Conservation (phyloP, 2,329 filamentous ascomycete species). For the Nemania serpens region DNA sequence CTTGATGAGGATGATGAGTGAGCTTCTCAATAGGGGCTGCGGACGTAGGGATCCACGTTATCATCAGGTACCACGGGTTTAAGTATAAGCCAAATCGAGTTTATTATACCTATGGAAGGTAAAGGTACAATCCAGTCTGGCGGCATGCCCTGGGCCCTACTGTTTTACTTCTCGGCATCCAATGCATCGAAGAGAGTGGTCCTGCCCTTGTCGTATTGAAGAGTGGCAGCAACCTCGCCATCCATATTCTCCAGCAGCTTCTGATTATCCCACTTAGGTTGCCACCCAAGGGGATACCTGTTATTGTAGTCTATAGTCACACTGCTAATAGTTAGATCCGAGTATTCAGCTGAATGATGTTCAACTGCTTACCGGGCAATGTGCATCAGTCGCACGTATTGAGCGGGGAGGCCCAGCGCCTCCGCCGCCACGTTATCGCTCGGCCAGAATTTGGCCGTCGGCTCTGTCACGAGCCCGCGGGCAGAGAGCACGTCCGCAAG, state of each 20-base stretch:
- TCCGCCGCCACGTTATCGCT: conserved; percentile 41
- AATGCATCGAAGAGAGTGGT: conserved; percentile 28
- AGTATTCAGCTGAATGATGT: neutral
- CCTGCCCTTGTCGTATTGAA: conserved; percentile 32
- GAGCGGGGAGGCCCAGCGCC: conserved; percentile 38
- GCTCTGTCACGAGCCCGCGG: conserved; percentile 38
- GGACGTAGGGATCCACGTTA: no score
- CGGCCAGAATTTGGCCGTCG: conserved; percentile 37
- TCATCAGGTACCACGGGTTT: no score
- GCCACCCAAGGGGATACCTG: conserved; percentile 35
- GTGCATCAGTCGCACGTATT: conserved; percentile 35
- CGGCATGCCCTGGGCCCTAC: neutral
- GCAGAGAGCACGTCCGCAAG: conserved; percentile 37
- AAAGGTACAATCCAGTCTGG: no score
- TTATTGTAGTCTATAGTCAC: conserved; percentile 32
- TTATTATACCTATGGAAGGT: no score
- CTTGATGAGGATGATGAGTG: no score
- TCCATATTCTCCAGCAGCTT: conserved; percentile 36
- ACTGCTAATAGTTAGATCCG: conserved; percentile 9
- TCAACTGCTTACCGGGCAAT: conserved; percentile 35
- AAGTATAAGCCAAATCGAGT: no score
- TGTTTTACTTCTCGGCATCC: neutral
- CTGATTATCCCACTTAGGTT: conserved; percentile 38
- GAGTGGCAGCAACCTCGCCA: conserved; percentile 35
- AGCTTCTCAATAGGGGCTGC: no score